These are phyloP conservation scores for Phaeosphaeriaceae sp. DNA, from an alignment of 2,329 filamentous ascomycete genomes.

Conservation along the genomic window DNA sequence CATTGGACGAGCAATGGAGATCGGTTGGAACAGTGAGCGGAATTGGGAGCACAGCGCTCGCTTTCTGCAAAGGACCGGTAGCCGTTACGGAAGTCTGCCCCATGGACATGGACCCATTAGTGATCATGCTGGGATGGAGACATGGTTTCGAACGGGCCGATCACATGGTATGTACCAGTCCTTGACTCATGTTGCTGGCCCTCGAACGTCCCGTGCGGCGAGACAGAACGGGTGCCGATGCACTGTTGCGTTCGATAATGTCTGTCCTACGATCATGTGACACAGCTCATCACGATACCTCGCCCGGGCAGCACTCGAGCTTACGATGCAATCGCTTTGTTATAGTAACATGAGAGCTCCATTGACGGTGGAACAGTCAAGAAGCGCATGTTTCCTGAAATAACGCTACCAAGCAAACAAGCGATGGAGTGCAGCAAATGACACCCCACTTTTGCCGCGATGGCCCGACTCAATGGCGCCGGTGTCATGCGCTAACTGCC, in stretches of 20 bases:
- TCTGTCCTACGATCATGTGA: neutral
- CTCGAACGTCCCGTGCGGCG: neutral
- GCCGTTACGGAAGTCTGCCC: neutral
- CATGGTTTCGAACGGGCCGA: neutral
- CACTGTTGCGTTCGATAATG: neutral
- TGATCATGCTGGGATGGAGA: too few relatives aligned
- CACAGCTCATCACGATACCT: neutral
- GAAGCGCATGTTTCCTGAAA: neutral
- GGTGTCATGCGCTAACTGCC: neutral
- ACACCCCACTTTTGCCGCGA: neutral
- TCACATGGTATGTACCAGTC: neutral
- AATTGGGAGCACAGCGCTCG: neutral
- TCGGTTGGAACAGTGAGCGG: neutral
- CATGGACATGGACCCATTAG: too few relatives aligned
- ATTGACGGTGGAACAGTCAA: neutral
- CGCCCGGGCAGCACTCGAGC: neutral
- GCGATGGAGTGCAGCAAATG: neutral
- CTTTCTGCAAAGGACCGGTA: neutral
- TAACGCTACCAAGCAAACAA: neutral
- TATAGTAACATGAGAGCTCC: neutral
- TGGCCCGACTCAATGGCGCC: neutral
- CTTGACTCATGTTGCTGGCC: neutral
- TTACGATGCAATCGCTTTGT: neutral
- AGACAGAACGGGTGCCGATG: neutral
- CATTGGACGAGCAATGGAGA: neutral